Conservation (phyloP, 2,329 filamentous ascomycete genomes). For the Paracoccidioides lutzii region DNA sequence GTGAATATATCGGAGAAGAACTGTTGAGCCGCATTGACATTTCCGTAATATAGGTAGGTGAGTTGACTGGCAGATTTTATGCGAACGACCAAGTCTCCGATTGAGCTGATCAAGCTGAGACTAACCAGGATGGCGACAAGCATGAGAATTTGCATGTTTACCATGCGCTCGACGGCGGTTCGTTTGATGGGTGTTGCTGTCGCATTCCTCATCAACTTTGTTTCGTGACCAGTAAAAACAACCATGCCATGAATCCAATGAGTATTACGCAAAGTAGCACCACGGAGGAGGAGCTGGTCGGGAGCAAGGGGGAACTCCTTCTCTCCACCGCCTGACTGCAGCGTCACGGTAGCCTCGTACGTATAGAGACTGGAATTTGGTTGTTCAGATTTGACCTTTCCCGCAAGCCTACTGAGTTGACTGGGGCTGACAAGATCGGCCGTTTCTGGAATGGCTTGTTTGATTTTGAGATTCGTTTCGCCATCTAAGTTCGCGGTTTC, state of each 20-base stretch:
- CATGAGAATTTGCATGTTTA: constrained; percentile 87
- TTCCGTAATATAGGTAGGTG: constrained; percentile 57
- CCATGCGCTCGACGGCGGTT: constrained; percentile 84
- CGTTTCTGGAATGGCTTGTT: constrained; percentile 91
- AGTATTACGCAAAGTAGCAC: constrained; percentile 87
- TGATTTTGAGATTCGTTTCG: constrained; percentile 97
- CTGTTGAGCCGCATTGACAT: constrained; percentile 56
- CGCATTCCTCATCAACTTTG: constrained; percentile 96
- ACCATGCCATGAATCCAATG: constrained; percentile 95
- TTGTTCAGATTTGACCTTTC: constrained; percentile 83
- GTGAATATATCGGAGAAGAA: constrained; percentile 94
- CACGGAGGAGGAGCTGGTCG: constrained; percentile 76
- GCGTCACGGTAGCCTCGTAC: constrained; percentile 89
- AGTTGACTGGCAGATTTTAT: constrained; percentile 50
- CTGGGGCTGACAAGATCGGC: constrained; percentile 71
- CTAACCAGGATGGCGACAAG: constrained; percentile 71
- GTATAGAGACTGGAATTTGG: constrained; percentile 98
- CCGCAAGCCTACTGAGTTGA: constrained; percentile 74
- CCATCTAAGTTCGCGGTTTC: constrained; percentile 96
- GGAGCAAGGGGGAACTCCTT: constrained; percentile 82
- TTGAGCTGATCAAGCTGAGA: constrained; percentile 78
- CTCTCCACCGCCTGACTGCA: constrained; percentile 80
- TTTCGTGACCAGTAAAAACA: constrained; percentile 95
- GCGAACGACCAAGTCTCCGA: constrained; percentile 76
- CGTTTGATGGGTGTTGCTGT: constrained; percentile 96